phyloP scores from a whole-genome alignment of 345 rosid genomes.

The Eucalyptus caleyi region DNA sequence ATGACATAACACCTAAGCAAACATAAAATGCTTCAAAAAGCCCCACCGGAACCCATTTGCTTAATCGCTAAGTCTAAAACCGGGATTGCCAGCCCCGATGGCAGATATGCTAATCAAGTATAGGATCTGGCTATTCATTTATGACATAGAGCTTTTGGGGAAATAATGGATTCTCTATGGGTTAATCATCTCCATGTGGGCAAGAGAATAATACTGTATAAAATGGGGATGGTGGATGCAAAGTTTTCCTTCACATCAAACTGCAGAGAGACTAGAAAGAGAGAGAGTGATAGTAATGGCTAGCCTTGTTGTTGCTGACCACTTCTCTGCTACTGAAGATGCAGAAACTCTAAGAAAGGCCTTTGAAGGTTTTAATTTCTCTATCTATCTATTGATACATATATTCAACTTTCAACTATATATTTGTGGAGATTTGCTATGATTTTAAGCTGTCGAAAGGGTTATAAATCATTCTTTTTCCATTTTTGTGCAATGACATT shows the following conservation, averaged over 20 bases:
- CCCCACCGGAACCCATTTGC: neutral
- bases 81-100: neutral
- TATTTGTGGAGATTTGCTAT: neutral
- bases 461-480: neutral
- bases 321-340: conserved; percentile 21
- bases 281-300: conserved; percentile 6
- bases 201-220: neutral
- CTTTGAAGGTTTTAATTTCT: conserved; percentile 11
- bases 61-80: neutral
- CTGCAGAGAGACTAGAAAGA: neutral
- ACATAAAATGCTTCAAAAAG: neutral
- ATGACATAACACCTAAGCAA: neutral
- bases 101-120: neutral
- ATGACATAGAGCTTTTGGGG: neutral
- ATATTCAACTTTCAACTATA: neutral
- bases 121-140: neutral
- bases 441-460: neutral
- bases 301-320: conserved; percentile 11
- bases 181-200: no score
- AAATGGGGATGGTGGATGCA: neutral
- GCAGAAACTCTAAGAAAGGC: conserved; percentile 28
- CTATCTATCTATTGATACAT: neutral
- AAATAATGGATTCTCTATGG: neutral
- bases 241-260: neutral
- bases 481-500: neutral